These are phyloP conservation scores for Desmodesmus armatus DNA, from an alignment of 139 green algal genomes.

Conservation along the genomic window DNA sequence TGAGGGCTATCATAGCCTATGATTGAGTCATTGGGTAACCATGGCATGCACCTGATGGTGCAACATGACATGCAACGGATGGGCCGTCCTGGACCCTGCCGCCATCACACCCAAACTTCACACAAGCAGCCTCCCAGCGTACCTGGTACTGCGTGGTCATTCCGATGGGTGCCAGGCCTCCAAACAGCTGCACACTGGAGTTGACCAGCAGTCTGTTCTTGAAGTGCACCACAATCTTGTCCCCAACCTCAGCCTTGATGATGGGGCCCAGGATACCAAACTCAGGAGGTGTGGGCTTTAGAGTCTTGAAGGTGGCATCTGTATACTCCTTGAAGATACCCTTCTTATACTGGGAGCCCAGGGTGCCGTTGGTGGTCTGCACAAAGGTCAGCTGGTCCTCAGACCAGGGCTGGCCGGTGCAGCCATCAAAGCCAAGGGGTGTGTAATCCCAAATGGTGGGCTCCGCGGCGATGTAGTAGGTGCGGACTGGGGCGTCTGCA, in stretches of 20 bases:
- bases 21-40: too few relatives aligned
- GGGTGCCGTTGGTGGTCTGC: conserved; percentile 42
- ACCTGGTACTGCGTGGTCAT: conserved; percentile 47
- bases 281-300: neutral
- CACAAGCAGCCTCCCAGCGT: neutral
- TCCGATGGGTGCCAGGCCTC: conserved; percentile 43
- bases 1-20: too few relatives aligned
- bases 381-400: conserved; percentile 27
- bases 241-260: conserved; percentile 66
- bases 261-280: conserved; percentile 63
- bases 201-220: conserved; percentile 48
- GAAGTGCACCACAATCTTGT: conserved; percentile 66
- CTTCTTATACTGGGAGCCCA: conserved; percentile 67
- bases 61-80: neutral
- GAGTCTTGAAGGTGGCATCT: conserved; percentile 57
- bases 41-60: conserved; percentile 3
- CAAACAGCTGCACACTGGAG: conserved; percentile 49
- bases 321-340: conserved; percentile 61
- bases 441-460: conserved; percentile 52
- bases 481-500: conserved; percentile 8
- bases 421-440: conserved; percentile 35
- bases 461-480: conserved; percentile 65
- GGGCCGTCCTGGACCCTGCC: too few relatives aligned
- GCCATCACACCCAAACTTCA: too few relatives aligned
- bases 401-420: conserved; percentile 44